Evolutionary conservation across 305 asterid genomes (phyloP).

Genomic region (Fraxinus ornus): DNA sequence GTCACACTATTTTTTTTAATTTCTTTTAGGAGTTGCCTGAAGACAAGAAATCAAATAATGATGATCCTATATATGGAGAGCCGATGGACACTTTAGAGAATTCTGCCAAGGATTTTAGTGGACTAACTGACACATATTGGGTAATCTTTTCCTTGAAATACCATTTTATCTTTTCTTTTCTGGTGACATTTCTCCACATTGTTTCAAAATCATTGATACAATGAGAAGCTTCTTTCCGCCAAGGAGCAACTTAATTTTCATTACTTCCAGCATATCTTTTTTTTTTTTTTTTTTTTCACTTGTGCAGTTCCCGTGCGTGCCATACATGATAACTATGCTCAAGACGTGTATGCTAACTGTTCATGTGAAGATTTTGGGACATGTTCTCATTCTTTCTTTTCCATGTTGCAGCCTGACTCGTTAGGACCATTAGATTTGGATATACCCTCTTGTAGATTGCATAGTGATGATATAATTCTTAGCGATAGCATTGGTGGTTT

Average conservation of each 20-base stretch:
- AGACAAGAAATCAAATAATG: conserved; percentile 37
- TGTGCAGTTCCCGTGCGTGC: not conserved
- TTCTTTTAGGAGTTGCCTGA: conserved; percentile 51
- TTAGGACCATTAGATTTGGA: conserved; percentile 96
- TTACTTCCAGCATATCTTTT: not conserved
- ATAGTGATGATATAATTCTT: conserved; percentile 72
- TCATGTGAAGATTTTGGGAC: not conserved
- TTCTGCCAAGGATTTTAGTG: conserved; percentile 53
- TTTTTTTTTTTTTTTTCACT: not conserved
- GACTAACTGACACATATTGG: conserved; percentile 84
- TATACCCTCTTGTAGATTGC: conserved; percentile 81
- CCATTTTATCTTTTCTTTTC: conserved; percentile 14
- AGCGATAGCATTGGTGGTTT: conserved; percentile 87
- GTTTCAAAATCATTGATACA: not conserved
- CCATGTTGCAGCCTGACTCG: conserved; percentile 76
- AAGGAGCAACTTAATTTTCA: not conserved
- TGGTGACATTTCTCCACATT: not conserved
- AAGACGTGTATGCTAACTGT: not conserved
- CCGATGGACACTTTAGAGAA: conserved; percentile 41
- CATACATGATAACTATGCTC: not conserved
- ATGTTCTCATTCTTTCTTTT: conserved; percentile 29
- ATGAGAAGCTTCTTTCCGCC: not conserved
- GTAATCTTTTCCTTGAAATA: conserved; percentile 43
- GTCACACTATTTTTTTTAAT: conserved; percentile 19
- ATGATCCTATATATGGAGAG: conserved; percentile 31